Conservation (phyloP, 2,329 filamentous ascomycete genomes). For the Gyromitra esculenta region DNA sequence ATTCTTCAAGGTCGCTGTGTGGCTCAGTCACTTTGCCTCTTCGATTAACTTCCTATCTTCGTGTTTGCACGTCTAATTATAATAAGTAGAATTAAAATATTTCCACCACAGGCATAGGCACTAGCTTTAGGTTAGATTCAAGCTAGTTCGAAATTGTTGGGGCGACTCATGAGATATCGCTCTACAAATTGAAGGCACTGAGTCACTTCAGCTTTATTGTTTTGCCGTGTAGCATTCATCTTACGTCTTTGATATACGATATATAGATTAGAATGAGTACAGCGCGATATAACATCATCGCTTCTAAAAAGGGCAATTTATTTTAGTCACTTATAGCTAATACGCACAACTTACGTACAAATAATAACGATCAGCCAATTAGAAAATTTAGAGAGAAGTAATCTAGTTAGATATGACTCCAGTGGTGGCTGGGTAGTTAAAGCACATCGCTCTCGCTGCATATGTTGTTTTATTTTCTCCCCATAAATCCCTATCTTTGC, state of each 20-base stretch:
- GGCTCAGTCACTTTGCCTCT: no score
- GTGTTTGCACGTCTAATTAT: no score
- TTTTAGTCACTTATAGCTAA: neutral
- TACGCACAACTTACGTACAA: conserved; percentile 1
- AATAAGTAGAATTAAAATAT: neutral
- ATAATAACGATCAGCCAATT: neutral
- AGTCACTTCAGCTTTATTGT: neutral
- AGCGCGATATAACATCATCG: neutral
- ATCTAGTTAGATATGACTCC: neutral
- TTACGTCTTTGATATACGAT: no score
- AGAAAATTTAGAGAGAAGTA: neutral
- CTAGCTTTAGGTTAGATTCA: neutral
- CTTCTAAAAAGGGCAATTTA: neutral
- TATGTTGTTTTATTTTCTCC: conserved; percentile 19
- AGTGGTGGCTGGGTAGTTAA: conserved; percentile 5
- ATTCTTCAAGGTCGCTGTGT: no score
- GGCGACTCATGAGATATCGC: conserved; percentile 43
- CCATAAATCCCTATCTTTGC: conserved; percentile 6
- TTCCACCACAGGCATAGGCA: neutral
- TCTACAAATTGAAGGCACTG: neutral
- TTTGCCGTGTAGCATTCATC: no score
- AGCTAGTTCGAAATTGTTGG: neutral
- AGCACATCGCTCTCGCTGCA: conserved; percentile 29
- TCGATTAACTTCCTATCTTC: no score
- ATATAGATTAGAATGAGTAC: neutral